A percentile compares a stretch with the other conserved stretches of the same genome.
Conservation (phyloP, 2,329 filamentous ascomycete genomes). For the Dothideomycetidae sp. region DNA sequence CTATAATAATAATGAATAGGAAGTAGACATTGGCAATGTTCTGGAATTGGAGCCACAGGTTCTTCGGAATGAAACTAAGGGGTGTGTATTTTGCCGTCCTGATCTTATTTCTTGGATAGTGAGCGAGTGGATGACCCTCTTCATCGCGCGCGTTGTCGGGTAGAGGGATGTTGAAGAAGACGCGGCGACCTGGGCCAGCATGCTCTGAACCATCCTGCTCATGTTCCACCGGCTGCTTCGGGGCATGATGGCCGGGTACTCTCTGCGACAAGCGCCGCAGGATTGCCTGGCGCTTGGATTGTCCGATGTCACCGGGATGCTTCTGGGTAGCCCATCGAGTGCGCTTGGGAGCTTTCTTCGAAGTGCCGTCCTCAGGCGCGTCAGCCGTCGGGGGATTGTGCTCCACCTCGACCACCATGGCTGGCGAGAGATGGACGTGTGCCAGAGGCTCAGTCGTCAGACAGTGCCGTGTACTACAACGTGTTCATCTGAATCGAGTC, state of each 20-base stretch:
- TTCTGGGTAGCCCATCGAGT: slow-evolving; percentile 95
- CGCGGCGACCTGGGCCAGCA: slow-evolving; percentile 35
- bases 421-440: not conserved
- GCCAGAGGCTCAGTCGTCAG: slow-evolving; percentile 1
- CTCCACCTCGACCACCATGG: slow-evolving; percentile 8
- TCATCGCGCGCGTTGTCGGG: slow-evolving; percentile 64
- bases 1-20: slow-evolving; percentile 85
- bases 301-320: slow-evolving; percentile 58
- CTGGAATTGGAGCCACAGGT: slow-evolving; percentile 95
- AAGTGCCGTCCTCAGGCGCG: slow-evolving; percentile 2
- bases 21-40: slow-evolving; percentile 99
- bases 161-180: slow-evolving; percentile 80
- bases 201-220: slow-evolving; percentile 27
- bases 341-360: slow-evolving; percentile 38
- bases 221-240: slow-evolving; percentile 31
- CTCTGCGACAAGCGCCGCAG: slow-evolving; percentile 44
- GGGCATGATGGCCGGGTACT: slow-evolving; percentile 15
- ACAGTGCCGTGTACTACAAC: not conserved
- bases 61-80: slow-evolving; percentile 88
- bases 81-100: slow-evolving; percentile 95
- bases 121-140: slow-evolving; percentile 55
- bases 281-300: slow-evolving; percentile 68
- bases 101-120: slow-evolving; percentile 87
- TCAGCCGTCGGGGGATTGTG: slow-evolving; percentile 1
- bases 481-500: not conserved